These are phyloP conservation scores for Breynia disticha DNA, from an alignment of 441 rosid genomes.

Conservation along the genomic window DNA sequence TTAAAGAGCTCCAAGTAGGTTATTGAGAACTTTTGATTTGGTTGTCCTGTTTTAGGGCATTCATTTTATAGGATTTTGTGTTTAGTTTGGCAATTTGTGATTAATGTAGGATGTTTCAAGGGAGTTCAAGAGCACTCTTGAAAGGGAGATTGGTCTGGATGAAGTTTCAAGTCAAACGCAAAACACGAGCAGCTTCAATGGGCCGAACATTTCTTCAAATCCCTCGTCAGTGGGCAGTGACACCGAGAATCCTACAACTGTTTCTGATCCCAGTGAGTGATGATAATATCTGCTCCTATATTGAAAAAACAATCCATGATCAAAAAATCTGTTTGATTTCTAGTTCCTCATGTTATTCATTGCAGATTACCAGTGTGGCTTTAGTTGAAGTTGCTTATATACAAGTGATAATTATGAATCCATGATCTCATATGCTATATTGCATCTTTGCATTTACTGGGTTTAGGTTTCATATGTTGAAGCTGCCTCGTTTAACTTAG, in stretches of 20 bases:
- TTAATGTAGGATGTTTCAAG: slow-evolving; percentile 74
- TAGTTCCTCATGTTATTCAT: not conserved
- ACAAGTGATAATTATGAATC: too few species aligned
- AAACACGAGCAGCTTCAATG: slow-evolving; percentile 32
- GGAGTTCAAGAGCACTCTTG: slow-evolving; percentile 92
- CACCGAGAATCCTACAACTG: slow-evolving; percentile 29
- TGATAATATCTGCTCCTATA: slow-evolving; percentile 1
- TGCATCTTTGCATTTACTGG: too few species aligned
- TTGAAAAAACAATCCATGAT: not conserved
- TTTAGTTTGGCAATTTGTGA: slow-evolving; percentile 8
- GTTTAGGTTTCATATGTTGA: too few species aligned
- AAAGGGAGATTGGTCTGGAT: slow-evolving; percentile 84
- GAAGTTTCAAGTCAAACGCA: slow-evolving; percentile 40
- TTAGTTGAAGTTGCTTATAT: not conserved
- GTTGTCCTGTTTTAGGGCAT: slow-evolving; percentile 1
- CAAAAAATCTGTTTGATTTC: not conserved
- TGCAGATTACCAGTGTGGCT: not conserved
- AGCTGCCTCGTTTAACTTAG: not conserved
- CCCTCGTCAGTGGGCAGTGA: slow-evolving; percentile 28
- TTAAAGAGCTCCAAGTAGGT: slow-evolving; percentile 81
- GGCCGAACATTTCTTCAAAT: slow-evolving; percentile 23
- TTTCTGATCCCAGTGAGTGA: slow-evolving; percentile 48
- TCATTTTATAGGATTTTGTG: slow-evolving; percentile 1
- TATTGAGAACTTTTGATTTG: slow-evolving; percentile 8
- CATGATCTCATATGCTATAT: too few species aligned